Base-by-base conservation (phyloP, 2,329 filamentous ascomycete species). In the Sporothrix schenckii region DNA sequence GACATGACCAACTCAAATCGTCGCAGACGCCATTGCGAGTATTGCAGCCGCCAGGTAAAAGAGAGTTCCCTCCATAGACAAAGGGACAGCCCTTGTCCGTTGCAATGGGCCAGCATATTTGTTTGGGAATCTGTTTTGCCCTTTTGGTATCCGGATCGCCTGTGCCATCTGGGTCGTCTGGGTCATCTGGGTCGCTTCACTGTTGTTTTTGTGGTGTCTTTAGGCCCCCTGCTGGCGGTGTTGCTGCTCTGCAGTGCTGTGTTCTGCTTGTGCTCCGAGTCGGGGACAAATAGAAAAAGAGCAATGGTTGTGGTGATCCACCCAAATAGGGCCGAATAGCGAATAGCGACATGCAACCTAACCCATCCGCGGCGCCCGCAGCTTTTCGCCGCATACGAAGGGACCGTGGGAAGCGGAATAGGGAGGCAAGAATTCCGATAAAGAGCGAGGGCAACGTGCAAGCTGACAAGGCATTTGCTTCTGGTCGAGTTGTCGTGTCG, bases 251-350 rank as follows among this genome's bases (percentile, higher is more conserved):
- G 67, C 44, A 52, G 63, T 19, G 63, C 63, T 66, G 44, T 66
- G 63, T 50, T 66, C 63, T 66, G 56, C 50, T 44, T 52, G 63
- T 34, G 53, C 44, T 67, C 30, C 49, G 56, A 34, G 56, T 21
- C 39, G 65, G 54, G 58, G 65, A 27, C 69, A 69, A 71, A 69
- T 65, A 69, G 61, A 68, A 69, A 69, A 72, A 70, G 68, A 71
- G 39, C n/a, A 63, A 63, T 47, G 41, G 52, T 44, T 41, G 5
- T 63, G 69, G 66, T 66, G 72, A 71, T 74, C 73, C 73, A 71
- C 71, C 61, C 63, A 68, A 73, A 74, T 72, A 74, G 72, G 74
- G 72, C 73, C 74, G 72, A 73, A 75, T 74, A 74, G 72, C 74
- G 72, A 73, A 75, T 74, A 74, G 72, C 66, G 58, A 63, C 56